Evolutionary conservation across 768 basidiomycete genomes (phyloP), one percentile per base, ranked within the genome.

Genomic region (Tylopilus balloui): DNA sequence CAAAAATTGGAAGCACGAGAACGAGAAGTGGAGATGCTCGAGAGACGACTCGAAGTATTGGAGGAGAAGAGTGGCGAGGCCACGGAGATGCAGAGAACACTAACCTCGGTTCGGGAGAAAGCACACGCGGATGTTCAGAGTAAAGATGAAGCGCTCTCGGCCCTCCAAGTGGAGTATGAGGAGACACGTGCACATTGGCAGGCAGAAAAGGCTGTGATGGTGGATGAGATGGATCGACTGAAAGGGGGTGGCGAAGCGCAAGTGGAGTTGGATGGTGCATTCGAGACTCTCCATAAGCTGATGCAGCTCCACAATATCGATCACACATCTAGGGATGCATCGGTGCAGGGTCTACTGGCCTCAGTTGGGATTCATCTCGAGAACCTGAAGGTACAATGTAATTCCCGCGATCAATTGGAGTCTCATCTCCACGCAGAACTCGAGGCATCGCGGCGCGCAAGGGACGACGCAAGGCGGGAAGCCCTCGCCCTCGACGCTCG

Each of bases 241-340:
- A 70, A 72, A 47, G 71, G 69, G 10, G 71, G 68, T 45, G 59
- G 56, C 19, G 70, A 69, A 45, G 71, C 69, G 9, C 71, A 68
- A 46, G 67, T 64, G 42, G 80, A 87, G 55, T 63, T 87, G 20
- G 77, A 80, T 40, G 69, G 72, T 2, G 77, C 77, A 9, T 60
- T 77, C 10, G 70, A 71, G 5, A 67, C 73, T 13, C 59, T 89
- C 27, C 75, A 73, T 42, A 60, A 52, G 5, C 66, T 90, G 53
- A 73, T 84, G 50, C 76, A 77, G 55, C 71, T 72, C 29, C 78
- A 86, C 58, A 74, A 73, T 14, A 73, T 89, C 55, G 73, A 74
- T n/a, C 65, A 81, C 19, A 45, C 56, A 13, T 73, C 78, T 14
- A 69, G 73, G 44, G 80, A 83, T 49, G 52, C 69, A 19, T 76